phyloP scores from a whole-genome alignment of 805 yeast genomes.

The Saturnispora saitoi region DNA sequence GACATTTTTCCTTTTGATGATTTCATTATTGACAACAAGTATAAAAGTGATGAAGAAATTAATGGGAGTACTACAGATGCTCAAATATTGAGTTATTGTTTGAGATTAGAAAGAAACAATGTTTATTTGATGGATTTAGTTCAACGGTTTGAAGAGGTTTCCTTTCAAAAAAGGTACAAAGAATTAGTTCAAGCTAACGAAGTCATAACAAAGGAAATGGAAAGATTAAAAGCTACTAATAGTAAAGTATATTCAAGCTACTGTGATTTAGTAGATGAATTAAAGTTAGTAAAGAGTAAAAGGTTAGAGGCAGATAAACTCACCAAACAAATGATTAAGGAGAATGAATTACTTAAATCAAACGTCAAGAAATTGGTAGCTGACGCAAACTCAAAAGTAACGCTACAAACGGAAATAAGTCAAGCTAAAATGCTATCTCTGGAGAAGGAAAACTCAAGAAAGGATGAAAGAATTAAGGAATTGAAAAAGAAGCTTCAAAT shows the following conservation, averaged over 20 bases:
- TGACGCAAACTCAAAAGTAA: neutral
- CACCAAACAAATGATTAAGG: neutral
- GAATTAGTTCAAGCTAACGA: constrained; percentile 7
- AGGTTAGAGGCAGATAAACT: neutral
- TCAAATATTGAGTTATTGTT: constrained; percentile 11
- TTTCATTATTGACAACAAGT: neutral
- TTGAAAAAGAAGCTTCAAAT: neutral
- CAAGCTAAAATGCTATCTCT: neutral
- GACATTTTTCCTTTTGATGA: neutral
- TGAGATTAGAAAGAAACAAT: constrained; percentile 17
- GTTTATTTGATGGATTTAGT: constrained; percentile 13
- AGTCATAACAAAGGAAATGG: constrained; percentile 14
- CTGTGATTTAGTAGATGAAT: constrained; percentile 17
- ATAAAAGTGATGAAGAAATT: constrained; percentile 4
- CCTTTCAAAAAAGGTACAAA: constrained; percentile 15
- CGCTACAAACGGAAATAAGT: too few species aligned
- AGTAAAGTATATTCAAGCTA: constrained; percentile 22
- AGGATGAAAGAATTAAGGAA: neutral
- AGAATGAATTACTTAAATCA: neutral
- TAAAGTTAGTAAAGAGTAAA: neutral
- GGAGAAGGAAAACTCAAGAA: constrained; percentile 2
- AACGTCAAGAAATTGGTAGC: neutral
- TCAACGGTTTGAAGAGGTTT: constrained; percentile 15
- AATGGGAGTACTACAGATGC: neutral
- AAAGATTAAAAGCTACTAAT: constrained; percentile 17